A percentile compares a stretch with the other conserved stretches of the same genome.
These are phyloP conservation scores for Alternaria brassicae DNA, from an alignment of 2,329 filamentous ascomycete genomes.

Conservation along the genomic window DNA sequence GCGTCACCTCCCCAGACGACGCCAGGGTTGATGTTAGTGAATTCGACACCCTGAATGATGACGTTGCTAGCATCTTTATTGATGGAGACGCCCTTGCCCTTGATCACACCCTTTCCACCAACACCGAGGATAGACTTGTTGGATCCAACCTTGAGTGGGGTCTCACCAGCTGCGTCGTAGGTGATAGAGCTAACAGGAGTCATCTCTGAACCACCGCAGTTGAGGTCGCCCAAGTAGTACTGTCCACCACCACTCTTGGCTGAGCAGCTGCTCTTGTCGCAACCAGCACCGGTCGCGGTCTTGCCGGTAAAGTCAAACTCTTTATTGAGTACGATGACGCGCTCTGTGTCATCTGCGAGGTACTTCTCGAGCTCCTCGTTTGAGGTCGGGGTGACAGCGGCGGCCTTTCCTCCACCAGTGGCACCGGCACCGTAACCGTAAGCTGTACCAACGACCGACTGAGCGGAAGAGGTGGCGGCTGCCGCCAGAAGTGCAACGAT, in stretches of 20 bases:
- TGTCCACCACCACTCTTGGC: constrained; percentile 23
- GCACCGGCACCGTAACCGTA: constrained; percentile 34
- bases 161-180: constrained; percentile 45
- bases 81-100: constrained; percentile 53
- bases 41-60: constrained; percentile 52
- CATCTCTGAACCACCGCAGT: constrained; percentile 24
- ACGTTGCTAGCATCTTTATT: constrained; percentile 44
- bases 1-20: constrained; percentile 52
- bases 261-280: constrained; percentile 29
- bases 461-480: constrained; percentile 26
- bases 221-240: constrained; percentile 32
- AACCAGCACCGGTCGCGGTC: constrained; percentile 27
- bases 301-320: constrained; percentile 38
- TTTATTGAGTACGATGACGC: constrained; percentile 32
- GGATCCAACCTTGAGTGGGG: constrained; percentile 45
- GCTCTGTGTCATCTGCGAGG: constrained; percentile 28
- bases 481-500: constrained; percentile 22
- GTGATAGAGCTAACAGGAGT: constrained; percentile 35
- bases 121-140: constrained; percentile 54
- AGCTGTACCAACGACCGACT: constrained; percentile 33
- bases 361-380: constrained; percentile 31
- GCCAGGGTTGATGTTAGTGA: constrained; percentile 49
- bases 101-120: constrained; percentile 51
- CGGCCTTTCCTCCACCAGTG: constrained; percentile 33
- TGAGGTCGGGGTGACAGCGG: constrained; percentile 31